These are phyloP conservation scores for Cladosporium sp. DNA, from an alignment of 2,329 filamentous ascomycete species.

Conservation along the genomic window DNA sequence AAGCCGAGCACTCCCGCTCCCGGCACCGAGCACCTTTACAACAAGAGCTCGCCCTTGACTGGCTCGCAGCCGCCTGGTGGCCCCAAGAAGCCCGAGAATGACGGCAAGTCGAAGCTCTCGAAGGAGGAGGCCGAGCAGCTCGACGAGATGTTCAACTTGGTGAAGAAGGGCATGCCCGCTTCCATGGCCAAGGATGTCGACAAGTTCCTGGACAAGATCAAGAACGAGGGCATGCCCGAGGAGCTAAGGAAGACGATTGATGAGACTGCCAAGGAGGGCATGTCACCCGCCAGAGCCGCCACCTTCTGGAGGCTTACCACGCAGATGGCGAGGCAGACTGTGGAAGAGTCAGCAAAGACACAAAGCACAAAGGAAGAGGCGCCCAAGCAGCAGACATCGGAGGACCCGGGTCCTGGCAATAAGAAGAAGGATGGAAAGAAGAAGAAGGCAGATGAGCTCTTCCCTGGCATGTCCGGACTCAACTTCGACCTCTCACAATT, in stretches of 20 bases:
- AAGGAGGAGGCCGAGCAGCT: conserved; percentile 59
- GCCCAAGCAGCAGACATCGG: conserved; percentile 46
- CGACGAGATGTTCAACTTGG: conserved; percentile 55
- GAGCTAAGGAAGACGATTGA: conserved; percentile 67
- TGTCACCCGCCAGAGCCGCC: conserved; percentile 63
- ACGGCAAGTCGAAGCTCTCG: conserved; percentile 49
- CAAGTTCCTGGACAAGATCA: conserved; percentile 62
- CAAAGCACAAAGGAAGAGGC: conserved; percentile 28
- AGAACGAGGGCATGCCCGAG: conserved; percentile 66
- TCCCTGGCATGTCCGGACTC: conserved; percentile 46
- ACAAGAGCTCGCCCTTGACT: conserved; percentile 44
- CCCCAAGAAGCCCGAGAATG: conserved; percentile 40
- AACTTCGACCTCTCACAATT: conserved; percentile 58
- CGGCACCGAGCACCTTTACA: conserved; percentile 49
- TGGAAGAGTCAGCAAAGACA: conserved; percentile 41
- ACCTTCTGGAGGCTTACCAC: conserved; percentile 60
- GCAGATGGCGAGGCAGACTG: conserved; percentile 55
- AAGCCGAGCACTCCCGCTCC: conserved; percentile 40
- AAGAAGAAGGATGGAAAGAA: conserved; percentile 43
- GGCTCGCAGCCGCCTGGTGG: conserved; percentile 37
- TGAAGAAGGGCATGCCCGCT: conserved; percentile 61
- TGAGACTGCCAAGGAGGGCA: conserved; percentile 52
- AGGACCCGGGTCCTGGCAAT: conserved; percentile 46
- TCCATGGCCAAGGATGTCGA: conserved; percentile 62
- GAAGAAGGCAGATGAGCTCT: conserved; percentile 39